A percentile compares a stretch with the other conserved stretches of the same genome.
These are phyloP conservation scores for Malbranchea zuffiana DNA, from an alignment of 2,329 filamentous ascomycete species.

Conservation along the genomic window DNA sequence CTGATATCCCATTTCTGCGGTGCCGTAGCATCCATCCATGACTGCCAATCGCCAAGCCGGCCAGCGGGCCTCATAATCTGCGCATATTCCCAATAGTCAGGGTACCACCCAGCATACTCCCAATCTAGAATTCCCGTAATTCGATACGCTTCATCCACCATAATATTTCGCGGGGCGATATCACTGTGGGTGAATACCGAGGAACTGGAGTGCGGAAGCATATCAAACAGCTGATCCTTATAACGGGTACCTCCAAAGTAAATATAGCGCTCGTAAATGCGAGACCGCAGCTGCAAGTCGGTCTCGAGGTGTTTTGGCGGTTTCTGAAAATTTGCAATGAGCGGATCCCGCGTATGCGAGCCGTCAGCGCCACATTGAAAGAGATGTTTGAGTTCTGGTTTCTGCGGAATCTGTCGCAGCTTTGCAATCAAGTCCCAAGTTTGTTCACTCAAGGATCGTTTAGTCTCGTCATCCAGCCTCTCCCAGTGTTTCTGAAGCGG, in stretches of 20 bases:
- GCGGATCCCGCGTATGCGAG: conserved; percentile 15
- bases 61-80: conserved; percentile 23
- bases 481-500: conserved; percentile 16
- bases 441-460: conserved; percentile 18
- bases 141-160: conserved; percentile 13
- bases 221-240: conserved; percentile 16
- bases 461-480: conserved; percentile 15
- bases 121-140: conserved; percentile 16
- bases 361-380: conserved; percentile 20
- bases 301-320: conserved; percentile 16
- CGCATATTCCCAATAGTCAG: conserved; percentile 21
- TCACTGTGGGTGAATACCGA: conserved; percentile 18
- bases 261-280: conserved; percentile 21
- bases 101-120: conserved; percentile 17
- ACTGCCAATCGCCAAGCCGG: conserved; percentile 18
- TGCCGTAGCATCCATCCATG: conserved; percentile 23
- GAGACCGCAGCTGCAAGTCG: conserved; percentile 17
- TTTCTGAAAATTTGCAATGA: conserved; percentile 19
- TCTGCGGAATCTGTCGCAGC: conserved; percentile 14
- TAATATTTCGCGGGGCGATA: conserved; percentile 14
- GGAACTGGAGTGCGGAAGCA: conserved; percentile 19
- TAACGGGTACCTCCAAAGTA: conserved; percentile 17
- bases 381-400: conserved; percentile 12
- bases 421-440: conserved; percentile 18
- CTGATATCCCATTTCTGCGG: conserved; percentile 21